Conservation (phyloP, 768 basidiomycete species). For the Boletales sp. region DNA sequence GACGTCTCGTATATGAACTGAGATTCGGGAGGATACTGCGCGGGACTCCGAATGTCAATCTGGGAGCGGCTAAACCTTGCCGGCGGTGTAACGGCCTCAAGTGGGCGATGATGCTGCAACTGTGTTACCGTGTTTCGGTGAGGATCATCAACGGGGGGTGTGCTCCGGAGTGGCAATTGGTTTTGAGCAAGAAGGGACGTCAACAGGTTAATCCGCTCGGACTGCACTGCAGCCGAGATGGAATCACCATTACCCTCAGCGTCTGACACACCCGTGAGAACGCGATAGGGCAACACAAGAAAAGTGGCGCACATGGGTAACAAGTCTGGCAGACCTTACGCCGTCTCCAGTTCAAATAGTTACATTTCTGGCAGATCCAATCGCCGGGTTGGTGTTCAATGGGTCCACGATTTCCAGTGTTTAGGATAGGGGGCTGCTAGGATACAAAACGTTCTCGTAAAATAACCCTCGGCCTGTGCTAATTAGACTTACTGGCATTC, state of each 20-base stretch:
- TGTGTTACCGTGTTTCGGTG: conserved; percentile 48
- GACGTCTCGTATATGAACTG: conserved; percentile 75
- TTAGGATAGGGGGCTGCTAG: conserved; percentile 82
- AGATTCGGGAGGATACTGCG: conserved; percentile 38
- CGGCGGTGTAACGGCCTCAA: conserved; percentile 36
- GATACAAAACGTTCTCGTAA: background rate
- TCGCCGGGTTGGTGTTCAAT: conserved; percentile 84
- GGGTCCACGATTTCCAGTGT: conserved; percentile 85
- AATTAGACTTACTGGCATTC: conserved; percentile 45
- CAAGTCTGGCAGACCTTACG: conserved; percentile 90
- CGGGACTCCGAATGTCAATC: conserved; percentile 37
- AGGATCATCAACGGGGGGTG: conserved; percentile 14
- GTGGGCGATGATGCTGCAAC: conserved; percentile 39
- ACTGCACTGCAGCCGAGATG: conserved; percentile 79
- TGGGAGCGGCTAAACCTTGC: conserved; percentile 47
- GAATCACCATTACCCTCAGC: conserved; percentile 89
- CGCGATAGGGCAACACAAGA: conserved; percentile 5
- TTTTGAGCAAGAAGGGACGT: conserved; percentile 68
- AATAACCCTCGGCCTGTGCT: background rate
- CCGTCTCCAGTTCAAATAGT: conserved; percentile 84
- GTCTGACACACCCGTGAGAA: conserved; percentile 40
- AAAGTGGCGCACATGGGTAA: conserved; percentile 61
- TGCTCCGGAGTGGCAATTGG: conserved; percentile 31
- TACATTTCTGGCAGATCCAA: conserved; percentile 82
- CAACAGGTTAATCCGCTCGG: conserved; percentile 77